Evolutionary conservation across 148 eudicot species (phyloP), one percentile per base, ranked within the genome.

Genomic region (Selenicereus undatus): DNA sequence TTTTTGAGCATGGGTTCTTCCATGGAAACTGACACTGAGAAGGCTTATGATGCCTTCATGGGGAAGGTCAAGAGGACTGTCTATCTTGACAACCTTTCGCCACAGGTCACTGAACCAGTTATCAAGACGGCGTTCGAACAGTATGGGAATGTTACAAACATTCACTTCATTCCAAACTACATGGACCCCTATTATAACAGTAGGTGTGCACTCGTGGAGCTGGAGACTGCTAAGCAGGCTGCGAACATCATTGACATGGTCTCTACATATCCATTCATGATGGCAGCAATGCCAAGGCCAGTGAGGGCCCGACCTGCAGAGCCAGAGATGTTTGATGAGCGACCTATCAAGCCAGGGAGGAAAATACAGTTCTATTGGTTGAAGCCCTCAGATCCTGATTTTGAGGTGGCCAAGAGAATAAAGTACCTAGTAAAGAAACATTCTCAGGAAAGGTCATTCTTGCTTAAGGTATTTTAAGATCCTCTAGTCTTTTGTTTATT

Each of bases 231-330:
- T 18, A 83, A 85, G 80, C 89, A 89, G 79, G 97, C 91, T 3
- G 60, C 32, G 4, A 14, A 48, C 18, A 85, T 93, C 24, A 32
- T 93, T 1, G 73, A n/a, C 3, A 86, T 66, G 54, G 79, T 89
- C 77, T 50, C 68, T 17, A 73, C 81, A 9, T 82, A 80, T 39
- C 93, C 97, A 0, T 91, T 96, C 79, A 93, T 93, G 98, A 87
- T 93, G 78, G 86, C 84, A 4, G 98, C 97, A 52, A 91, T 92
- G 99, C 99, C 99, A 12, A 89, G 99, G 85, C 98, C 99, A 27
- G 92, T 90, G 36, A 88, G 98, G 76, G 95, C 83, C 24, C 83
- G 77, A 56, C 75, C 83, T 76, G 95, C 98, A 14, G 83, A 73
- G 73, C 65, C 74, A 3, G 91, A 81, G 79, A 96, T 93, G 97